Percentiles rank a stretch among this genome's conserved stretches.
Evolutionary conservation across 495 filamentous ascomycete genomes (phyloP).

Genomic region (Talaromyces proteolyticus): DNA sequence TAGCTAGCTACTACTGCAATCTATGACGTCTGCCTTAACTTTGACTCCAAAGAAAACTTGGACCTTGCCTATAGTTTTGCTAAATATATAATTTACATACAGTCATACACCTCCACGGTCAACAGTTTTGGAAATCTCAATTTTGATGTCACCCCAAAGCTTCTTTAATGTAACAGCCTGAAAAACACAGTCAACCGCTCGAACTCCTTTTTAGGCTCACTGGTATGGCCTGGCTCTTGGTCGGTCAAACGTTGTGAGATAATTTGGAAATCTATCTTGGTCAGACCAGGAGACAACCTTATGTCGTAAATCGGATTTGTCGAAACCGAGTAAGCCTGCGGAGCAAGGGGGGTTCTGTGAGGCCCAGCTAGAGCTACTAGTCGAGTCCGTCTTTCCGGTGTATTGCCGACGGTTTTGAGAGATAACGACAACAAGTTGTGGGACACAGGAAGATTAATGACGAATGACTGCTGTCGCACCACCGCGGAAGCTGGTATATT

Average conservation of each 20-base stretch:
- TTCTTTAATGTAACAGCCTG: conserved; percentile 39
- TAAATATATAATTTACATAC: no score
- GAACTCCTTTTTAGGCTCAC: conserved; percentile 56
- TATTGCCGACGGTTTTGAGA: conserved; percentile 50
- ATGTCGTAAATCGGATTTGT: conserved; percentile 55
- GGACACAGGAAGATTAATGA: conserved; percentile 54
- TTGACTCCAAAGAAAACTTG: no score
- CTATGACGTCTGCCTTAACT: no score
- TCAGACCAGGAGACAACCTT: conserved; percentile 53
- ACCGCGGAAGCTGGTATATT: conserved; percentile 55
- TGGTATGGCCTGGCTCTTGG: conserved; percentile 42
- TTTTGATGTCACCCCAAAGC: no score
- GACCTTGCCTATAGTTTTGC: no score
- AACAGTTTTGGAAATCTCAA: no score
- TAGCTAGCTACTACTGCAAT: no score
- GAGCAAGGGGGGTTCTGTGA: conserved; percentile 34
- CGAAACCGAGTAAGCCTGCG: conserved; percentile 34
- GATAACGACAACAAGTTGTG: conserved; percentile 62
- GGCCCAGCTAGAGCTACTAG: conserved; percentile 53
- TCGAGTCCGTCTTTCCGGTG: conserved; percentile 55
- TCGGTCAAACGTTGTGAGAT: conserved; percentile 52
- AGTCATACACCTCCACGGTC: no score
- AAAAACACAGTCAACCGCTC: conserved; percentile 62
- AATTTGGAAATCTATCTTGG: conserved; percentile 58
- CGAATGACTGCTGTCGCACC: conserved; percentile 60